Conservation (phyloP, 306 rosid genomes). For the Dryas drummondii region DNA sequence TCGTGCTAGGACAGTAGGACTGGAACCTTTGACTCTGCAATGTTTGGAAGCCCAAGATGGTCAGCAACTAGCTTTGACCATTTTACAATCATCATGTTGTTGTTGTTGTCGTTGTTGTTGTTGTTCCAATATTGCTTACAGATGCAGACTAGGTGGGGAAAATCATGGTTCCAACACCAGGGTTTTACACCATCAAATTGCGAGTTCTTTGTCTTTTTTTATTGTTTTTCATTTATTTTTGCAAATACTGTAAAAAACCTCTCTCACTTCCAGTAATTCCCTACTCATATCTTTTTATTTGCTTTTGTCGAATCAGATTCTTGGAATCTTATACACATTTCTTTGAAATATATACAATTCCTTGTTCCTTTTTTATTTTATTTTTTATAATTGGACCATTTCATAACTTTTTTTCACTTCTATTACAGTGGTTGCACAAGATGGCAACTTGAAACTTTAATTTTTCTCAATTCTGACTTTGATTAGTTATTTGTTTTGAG, state of each 20-base stretch:
- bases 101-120: conserved; percentile 17
- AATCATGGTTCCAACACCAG: conserved; percentile 59
- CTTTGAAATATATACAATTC: too few relatives aligned
- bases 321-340: too few relatives aligned
- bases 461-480: too few relatives aligned
- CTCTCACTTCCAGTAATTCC: neutral
- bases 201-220: conserved; percentile 3
- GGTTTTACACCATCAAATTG: conserved; percentile 33
- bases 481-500: too few relatives aligned
- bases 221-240: neutral
- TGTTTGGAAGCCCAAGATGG: conserved; percentile 63
- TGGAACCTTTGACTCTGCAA: conserved; percentile 58
- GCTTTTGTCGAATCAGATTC: too few relatives aligned
- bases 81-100: neutral
- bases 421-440: too few relatives aligned
- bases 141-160: conserved; percentile 54
- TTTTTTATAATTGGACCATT: too few relatives aligned
- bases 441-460: too few relatives aligned
- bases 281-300: too few relatives aligned
- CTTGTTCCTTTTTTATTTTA: too few relatives aligned
- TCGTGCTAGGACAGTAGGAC: conserved; percentile 34
- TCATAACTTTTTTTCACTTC: too few relatives aligned
- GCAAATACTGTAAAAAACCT: neutral
- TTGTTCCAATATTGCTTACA: conserved; percentile 37
- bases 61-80: conserved; percentile 60